These are phyloP conservation scores for Arthrobotrys sinensis DNA, from an alignment of 2,329 filamentous ascomycete species.

Conservation along the genomic window DNA sequence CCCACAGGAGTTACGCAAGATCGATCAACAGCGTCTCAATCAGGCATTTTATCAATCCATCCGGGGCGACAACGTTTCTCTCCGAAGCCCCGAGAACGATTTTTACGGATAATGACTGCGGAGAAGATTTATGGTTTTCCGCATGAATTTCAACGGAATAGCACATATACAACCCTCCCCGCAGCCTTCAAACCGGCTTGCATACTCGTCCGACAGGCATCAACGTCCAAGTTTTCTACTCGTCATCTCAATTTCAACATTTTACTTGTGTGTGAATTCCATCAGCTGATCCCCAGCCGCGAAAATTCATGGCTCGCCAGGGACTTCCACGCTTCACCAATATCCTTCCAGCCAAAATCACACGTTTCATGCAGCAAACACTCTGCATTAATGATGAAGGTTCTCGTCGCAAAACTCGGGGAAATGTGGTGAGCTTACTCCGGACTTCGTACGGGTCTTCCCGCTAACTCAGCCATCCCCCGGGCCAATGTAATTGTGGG, in stretches of 20 bases:
- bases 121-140: slow-evolving; percentile 12
- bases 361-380: slow-evolving; percentile 44
- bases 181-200: slow-evolving; percentile 2
- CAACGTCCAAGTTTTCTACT: slow-evolving; percentile 12
- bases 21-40: slow-evolving; percentile 48
- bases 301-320: slow-evolving; percentile 29
- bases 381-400: slow-evolving; percentile 35
- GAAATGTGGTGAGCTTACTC: slow-evolving; percentile 22
- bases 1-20: slow-evolving; percentile 40
- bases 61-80: slow-evolving; percentile 6
- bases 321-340: slow-evolving; percentile 34
- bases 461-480: slow-evolving; percentile 45
- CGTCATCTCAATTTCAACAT: slow-evolving; percentile 2
- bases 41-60: slow-evolving; percentile 28
- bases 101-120: slow-evolving; percentile 30
- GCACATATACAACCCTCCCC: slow-evolving; percentile 10
- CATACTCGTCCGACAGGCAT: slow-evolving; percentile 27
- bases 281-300: slow-evolving; percentile 54
- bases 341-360: slow-evolving; percentile 26
- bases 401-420: slow-evolving; percentile 20
- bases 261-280: slow-evolving; percentile 31
- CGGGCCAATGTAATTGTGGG: slow-evolving; percentile 40
- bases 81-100: slow-evolving; percentile 13
- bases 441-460: slow-evolving; percentile 46
- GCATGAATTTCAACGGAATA: slow-evolving; percentile 12